Percentiles rank a stretch among this genome's conserved stretches.
phyloP scores from a whole-genome alignment of 495 filamentous ascomycete genomes.

The Trichoderma erinaceum region DNA sequence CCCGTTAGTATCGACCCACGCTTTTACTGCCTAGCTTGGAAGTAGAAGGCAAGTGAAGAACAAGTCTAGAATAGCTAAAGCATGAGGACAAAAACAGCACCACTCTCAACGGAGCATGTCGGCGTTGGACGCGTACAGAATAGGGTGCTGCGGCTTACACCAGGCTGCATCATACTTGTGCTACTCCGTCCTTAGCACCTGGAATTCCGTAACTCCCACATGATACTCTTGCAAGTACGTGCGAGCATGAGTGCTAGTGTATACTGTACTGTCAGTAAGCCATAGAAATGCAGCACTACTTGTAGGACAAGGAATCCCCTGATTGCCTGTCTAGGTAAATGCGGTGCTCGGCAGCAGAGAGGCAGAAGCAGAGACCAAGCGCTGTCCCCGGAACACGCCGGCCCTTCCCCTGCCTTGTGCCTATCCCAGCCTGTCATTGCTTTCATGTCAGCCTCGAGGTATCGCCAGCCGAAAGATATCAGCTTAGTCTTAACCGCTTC shows the following conservation, averaged over 20 bases:
- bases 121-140: background rate
- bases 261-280: background rate
- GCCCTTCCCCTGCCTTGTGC: background rate
- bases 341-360: too few relatives aligned
- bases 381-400: background rate
- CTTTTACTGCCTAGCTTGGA: background rate
- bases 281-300: background rate
- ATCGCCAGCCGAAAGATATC: background rate
- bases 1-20: background rate
- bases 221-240: background rate
- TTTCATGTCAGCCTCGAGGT: background rate
- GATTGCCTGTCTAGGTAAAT: too few relatives aligned
- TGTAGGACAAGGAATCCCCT: too few relatives aligned
- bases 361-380: too few relatives aligned
- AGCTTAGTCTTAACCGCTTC: background rate
- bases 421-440: background rate
- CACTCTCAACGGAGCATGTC: background rate
- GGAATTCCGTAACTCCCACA: background rate
- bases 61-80: background rate
- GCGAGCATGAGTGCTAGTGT: background rate
- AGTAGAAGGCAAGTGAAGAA: background rate
- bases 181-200: background rate
- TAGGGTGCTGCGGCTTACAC: background rate
- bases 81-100: background rate
- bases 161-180: background rate